Conservation (phyloP, 768 basidiomycete genomes). For the Mycena chlorophos region DNA sequence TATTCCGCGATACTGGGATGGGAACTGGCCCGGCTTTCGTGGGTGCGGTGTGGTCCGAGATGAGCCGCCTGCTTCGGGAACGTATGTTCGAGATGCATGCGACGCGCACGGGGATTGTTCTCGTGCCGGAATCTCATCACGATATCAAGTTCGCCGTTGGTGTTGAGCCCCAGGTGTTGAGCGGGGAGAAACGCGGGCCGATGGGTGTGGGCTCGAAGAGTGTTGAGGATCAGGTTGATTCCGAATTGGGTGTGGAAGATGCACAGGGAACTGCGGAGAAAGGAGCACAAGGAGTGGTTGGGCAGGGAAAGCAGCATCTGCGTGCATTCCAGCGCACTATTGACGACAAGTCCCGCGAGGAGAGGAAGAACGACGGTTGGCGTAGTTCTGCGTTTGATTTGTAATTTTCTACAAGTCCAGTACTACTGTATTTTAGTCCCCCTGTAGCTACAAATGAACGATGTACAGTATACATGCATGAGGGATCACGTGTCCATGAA, state of each 20-base stretch:
- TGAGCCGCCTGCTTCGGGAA: slow-evolving; percentile 52
- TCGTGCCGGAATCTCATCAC: slow-evolving; percentile 35
- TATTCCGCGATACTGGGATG: slow-evolving; percentile 66
- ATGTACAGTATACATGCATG: neutral
- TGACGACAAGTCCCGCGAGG: slow-evolving; percentile 38
- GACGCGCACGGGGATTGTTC: slow-evolving; percentile 65
- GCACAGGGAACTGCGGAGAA: slow-evolving; percentile 19
- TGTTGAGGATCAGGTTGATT: too few species aligned
- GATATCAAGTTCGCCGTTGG: slow-evolving; percentile 49
- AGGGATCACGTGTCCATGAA: neutral
- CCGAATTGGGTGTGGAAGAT: slow-evolving; percentile 9
- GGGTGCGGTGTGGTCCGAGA: slow-evolving; percentile 67
- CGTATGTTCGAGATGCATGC: slow-evolving; percentile 44
- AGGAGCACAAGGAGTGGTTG: slow-evolving; percentile 28
- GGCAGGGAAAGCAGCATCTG: slow-evolving; percentile 38
- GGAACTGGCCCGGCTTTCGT: slow-evolving; percentile 47
- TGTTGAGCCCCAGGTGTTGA: slow-evolving; percentile 72
- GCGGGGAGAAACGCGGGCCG: slow-evolving; percentile 67
- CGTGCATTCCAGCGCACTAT: slow-evolving; percentile 47
- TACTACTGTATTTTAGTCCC: too few species aligned
- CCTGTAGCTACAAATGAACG: neutral
- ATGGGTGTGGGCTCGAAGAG: slow-evolving; percentile 44
- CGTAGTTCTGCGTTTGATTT: too few species aligned
- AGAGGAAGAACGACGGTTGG: slow-evolving; percentile 46
- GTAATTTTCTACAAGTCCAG: too few species aligned